Conservation (phyloP, 257 asterid genomes). For the Ehretia macrophylla region DNA sequence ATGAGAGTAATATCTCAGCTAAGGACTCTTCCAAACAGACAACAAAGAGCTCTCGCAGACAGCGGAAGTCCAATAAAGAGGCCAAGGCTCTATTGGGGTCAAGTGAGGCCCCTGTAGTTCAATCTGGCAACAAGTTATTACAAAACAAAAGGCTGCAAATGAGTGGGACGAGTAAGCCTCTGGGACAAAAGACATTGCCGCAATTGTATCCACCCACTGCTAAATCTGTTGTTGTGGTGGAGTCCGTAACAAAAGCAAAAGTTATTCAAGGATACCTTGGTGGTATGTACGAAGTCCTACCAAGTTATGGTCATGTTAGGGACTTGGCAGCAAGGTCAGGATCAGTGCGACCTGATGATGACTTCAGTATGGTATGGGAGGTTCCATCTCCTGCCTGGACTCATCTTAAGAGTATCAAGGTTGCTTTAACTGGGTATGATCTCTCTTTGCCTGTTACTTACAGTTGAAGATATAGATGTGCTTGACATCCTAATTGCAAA, state of each 20-base stretch:
- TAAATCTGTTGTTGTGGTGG: slow-evolving; percentile 80
- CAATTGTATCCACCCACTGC: slow-evolving; percentile 72
- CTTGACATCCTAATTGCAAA: not conserved
- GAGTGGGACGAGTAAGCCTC: slow-evolving; percentile 27
- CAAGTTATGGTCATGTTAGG: slow-evolving; percentile 95
- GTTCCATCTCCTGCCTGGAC: slow-evolving; percentile 96
- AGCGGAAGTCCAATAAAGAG: slow-evolving; percentile 32
- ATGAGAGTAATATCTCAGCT: slow-evolving; percentile 21
- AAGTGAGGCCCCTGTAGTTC: slow-evolving; percentile 19
- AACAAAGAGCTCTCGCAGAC: slow-evolving; percentile 31
- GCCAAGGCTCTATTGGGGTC: slow-evolving; percentile 22
- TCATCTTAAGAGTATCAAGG: slow-evolving; percentile 86
- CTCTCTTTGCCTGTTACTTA: not conserved
- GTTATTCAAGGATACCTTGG: slow-evolving; percentile 96
- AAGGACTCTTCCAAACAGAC: slow-evolving; percentile 30
- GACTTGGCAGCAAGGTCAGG: slow-evolving; percentile 98
- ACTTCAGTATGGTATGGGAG: slow-evolving; percentile 98
- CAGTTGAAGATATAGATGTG: not conserved
- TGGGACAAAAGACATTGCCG: slow-evolving; percentile 35
- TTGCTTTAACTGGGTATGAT: slow-evolving; percentile 83
- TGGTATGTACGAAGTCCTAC: slow-evolving; percentile 84
- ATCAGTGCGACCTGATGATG: slow-evolving; percentile 92
- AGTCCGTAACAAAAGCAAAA: slow-evolving; percentile 82
- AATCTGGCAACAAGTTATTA: slow-evolving; percentile 25
- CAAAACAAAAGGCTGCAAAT: slow-evolving; percentile 20